These are phyloP conservation scores for Aspergillus novofumigatus DNA, from an alignment of 2,329 filamentous ascomycete genomes.

Conservation along the genomic window DNA sequence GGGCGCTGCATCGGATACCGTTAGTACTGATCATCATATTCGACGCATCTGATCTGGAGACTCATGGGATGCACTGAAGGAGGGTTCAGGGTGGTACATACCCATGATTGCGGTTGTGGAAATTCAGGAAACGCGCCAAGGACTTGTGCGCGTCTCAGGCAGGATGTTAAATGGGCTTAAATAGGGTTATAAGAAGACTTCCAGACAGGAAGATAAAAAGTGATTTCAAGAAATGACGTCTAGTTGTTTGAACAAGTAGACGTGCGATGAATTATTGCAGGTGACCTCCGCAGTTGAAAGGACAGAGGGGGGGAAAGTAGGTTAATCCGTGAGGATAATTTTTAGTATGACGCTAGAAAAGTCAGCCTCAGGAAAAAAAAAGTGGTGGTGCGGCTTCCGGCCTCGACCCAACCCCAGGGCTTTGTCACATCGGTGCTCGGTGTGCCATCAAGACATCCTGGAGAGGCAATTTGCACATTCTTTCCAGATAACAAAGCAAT, in stretches of 20 bases:
- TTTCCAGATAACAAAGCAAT: background rate
- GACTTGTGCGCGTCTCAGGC: conserved; percentile 39
- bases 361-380: conserved; percentile 30
- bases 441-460: background rate
- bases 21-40: conserved; percentile 40
- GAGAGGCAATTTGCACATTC: background rate
- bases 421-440: conserved; percentile 1
- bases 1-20: conserved; percentile 60
- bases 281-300: conserved; percentile 23
- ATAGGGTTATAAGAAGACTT: conserved; percentile 14
- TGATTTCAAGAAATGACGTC: conserved; percentile 13
- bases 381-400: conserved; percentile 23
- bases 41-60: conserved; percentile 7
- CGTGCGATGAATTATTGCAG: conserved; percentile 16
- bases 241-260: conserved; percentile 14
- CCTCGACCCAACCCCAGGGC: conserved; percentile 20
- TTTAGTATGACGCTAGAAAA: conserved; percentile 43
- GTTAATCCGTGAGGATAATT: conserved; percentile 39
- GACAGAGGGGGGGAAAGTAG: conserved; percentile 25
- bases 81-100: conserved; percentile 27
- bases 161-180: conserved; percentile 19
- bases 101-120: conserved; percentile 58
- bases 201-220: conserved; percentile 17
- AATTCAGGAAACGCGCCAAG: conserved; percentile 37
- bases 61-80: conserved; percentile 2